phyloP scores from a whole-genome alignment of 106 monocot genomes.

The Alisma plantagoaquatica region DNA sequence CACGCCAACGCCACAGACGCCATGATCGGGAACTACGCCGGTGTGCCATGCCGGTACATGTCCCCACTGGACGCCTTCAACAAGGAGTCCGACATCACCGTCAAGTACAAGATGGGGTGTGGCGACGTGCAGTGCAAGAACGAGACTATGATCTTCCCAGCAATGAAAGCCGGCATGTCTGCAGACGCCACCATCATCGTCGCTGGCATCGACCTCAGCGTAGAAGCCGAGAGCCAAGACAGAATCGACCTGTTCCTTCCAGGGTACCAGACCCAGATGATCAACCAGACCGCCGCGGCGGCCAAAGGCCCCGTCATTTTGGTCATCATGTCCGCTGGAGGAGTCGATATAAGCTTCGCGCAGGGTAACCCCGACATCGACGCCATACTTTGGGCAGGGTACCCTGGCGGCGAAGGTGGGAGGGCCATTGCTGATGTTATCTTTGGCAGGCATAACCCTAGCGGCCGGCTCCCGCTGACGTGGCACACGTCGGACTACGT shows the following conservation, averaged over 20 bases:
- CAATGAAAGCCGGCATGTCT: slow-evolving; percentile 5
- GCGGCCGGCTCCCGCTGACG: slow-evolving; percentile 36
- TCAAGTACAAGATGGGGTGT: slow-evolving; percentile 4
- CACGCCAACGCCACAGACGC: slow-evolving; percentile 14
- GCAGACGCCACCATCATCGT: slow-evolving; percentile 25
- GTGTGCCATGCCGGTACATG: slow-evolving; percentile 18
- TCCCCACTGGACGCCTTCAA: slow-evolving; percentile 6
- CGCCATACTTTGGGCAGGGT: no score
- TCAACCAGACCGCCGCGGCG: slow-evolving; percentile 12
- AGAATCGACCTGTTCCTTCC: slow-evolving; percentile 19
- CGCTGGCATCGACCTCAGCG: slow-evolving; percentile 6
- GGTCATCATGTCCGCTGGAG: no score
- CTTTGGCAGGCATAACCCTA: no score
- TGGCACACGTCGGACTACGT: slow-evolving; percentile 22
- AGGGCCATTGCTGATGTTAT: no score
- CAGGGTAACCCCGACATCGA: no score
- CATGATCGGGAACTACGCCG: slow-evolving; percentile 40
- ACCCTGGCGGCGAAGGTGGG: no score
- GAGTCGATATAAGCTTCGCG: neutral
- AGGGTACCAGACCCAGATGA: slow-evolving; percentile 17
- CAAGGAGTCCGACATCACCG: neutral
- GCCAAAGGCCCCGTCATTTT: no score
- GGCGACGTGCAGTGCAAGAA: slow-evolving; percentile 1
- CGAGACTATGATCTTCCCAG: neutral
- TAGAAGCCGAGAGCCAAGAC: slow-evolving; percentile 21